These are phyloP conservation scores for Fusarium clavum DNA, from an alignment of 2,329 filamentous ascomycete genomes.

Conservation along the genomic window DNA sequence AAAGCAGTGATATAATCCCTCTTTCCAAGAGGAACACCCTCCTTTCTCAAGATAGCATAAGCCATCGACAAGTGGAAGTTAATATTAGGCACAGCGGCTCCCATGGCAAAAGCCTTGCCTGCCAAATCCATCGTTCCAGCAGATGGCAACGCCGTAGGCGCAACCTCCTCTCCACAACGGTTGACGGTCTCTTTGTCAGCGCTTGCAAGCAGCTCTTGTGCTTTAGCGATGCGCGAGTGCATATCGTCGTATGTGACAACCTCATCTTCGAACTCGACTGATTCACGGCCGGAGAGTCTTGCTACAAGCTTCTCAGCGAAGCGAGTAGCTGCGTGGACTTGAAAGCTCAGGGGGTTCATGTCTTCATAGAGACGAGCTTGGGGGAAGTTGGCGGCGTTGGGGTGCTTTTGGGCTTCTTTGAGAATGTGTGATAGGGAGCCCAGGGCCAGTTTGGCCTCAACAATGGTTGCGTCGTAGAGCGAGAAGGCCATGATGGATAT, in stretches of 20 bases:
- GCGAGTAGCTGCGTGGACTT: conserved; percentile 49
- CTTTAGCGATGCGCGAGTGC: conserved; percentile 48
- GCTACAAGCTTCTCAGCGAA: conserved; percentile 45
- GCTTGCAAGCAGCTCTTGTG: conserved; percentile 41
- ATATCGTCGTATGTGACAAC: conserved; percentile 47
- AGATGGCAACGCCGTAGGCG: conserved; percentile 40
- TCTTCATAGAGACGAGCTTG: conserved; percentile 50
- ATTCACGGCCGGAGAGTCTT: conserved; percentile 46
- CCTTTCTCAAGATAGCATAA: conserved; percentile 68
- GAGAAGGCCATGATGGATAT: conserved; percentile 41
- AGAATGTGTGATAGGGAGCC: conserved; percentile 47
- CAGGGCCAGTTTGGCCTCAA: conserved; percentile 43
- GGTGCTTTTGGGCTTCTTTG: conserved; percentile 47
- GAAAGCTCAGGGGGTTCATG: conserved; percentile 54
- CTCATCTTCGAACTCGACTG: conserved; percentile 42
- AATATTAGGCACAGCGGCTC: conserved; percentile 66
- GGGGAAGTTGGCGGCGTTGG: conserved; percentile 46
- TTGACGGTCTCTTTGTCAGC: conserved; percentile 50
- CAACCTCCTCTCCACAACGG: conserved; percentile 42
- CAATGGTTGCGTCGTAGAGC: conserved; percentile 51
- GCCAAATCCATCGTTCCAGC: conserved; percentile 36
- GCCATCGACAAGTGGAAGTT: conserved; percentile 69
- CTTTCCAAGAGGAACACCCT: conserved; percentile 71
- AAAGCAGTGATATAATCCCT: conserved; percentile 58
- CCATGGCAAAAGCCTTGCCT: conserved; percentile 55